Base-by-base conservation (phyloP, 352 stramenopile genomes). In the Globisporangium polare region DNA sequence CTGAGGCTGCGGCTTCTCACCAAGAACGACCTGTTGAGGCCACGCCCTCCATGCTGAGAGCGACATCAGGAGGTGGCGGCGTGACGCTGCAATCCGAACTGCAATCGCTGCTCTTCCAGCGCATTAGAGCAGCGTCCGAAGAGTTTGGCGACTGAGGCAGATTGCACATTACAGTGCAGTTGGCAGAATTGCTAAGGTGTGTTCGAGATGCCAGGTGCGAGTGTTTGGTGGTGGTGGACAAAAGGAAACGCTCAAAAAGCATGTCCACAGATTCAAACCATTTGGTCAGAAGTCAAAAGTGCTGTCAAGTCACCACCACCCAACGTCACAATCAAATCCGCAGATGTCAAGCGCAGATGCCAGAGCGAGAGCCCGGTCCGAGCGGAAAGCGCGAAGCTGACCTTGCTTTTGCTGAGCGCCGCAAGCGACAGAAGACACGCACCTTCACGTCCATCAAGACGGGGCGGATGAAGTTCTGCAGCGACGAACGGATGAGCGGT, bases 31-130 rank as follows among this genome's bases (percentile, higher is more conserved):
- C 1, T 27, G 9, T 18, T 3, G 29, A 41, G 27, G 5, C 18
- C 7, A 27, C 27, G n/a, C 13, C 26, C 5, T 17, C 26, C 47
- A 7, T 20, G 6, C 8, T 39, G 5, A 29, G 4, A 6, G 24
- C 7, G 13, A 10, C 24, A 1, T 24, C n/a, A 29, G 15, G 53
- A 2, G 8, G 18, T 20, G 17, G 26, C 18, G 37, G 29, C 24
- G 29, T 43, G 24, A 22, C 22, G 31, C n/a, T 63, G 43, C 57
- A 63, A 27, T 42, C 20, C 18, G 57, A 63, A 7, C 29, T 63
- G 45, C 57, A 46, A 12, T 54, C 57, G 31, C 57, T 63, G 45
- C 57, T 63, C 18, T 63, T 50, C 10, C 57, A 56, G 45, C 57
- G 57, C 9, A 15, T 27, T 15, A 26, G 47, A 56, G 57, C 45